These are phyloP conservation scores for Urtica urens DNA, from an alignment of 306 rosid genomes.

Conservation along the genomic window DNA sequence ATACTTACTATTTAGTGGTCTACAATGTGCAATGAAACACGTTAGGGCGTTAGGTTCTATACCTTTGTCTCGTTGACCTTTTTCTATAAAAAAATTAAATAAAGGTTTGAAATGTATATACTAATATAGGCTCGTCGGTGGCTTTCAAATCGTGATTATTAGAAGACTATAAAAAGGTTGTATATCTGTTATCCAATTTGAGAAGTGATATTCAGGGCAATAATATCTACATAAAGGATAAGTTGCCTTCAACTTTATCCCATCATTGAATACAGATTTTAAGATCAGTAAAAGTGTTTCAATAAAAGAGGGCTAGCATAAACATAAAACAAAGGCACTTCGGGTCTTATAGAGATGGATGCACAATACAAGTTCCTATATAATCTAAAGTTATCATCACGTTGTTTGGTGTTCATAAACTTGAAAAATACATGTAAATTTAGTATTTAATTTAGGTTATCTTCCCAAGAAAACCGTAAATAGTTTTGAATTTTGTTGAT, in stretches of 20 bases:
- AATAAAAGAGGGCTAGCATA: background rate
- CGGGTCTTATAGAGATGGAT: too few species aligned
- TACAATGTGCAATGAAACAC: background rate
- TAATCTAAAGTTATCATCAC: too few species aligned
- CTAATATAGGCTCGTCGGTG: background rate
- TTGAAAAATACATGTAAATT: too few species aligned
- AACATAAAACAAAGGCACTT: too few species aligned
- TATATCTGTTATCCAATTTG: background rate
- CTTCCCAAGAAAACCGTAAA: too few species aligned
- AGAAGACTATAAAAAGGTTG: too few species aligned
- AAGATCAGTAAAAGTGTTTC: background rate
- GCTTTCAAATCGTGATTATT: background rate
- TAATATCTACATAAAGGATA: background rate
- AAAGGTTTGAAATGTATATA: background rate
- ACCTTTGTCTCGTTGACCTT: constrained; percentile 14
- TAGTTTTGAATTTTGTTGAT: too few species aligned
- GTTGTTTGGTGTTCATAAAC: too few species aligned
- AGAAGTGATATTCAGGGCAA: background rate
- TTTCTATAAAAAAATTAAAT: background rate
- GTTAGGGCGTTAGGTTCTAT: background rate
- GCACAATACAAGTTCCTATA: too few species aligned
- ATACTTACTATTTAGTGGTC: background rate
- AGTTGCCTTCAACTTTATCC: background rate
- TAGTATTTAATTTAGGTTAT: too few species aligned
- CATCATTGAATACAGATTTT: background rate